Evolutionary conservation across 2,329 filamentous ascomycete genomes (phyloP), one percentile per base, ranked within the genome.

Genomic region (Penicillium sp.): DNA sequence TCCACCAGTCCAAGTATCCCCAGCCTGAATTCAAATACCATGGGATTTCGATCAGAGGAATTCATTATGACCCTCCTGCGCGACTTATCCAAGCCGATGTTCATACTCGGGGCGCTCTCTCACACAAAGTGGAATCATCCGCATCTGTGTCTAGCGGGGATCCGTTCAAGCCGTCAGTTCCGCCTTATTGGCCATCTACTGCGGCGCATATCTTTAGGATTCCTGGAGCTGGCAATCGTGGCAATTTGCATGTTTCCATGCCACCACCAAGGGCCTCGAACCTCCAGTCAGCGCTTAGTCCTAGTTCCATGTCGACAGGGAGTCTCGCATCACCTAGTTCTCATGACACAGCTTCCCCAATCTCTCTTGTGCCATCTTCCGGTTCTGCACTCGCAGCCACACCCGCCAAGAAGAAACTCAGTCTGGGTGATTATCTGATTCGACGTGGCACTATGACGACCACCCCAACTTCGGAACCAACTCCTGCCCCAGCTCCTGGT

Each of bases 321-420:
- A 64, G 65, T 7, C 38, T 70, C 8, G 65, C 70, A 45, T 72
- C 70, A 17, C 69, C 69, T 8, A 68, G 65, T 13, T 62, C 62
- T 41, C 54, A 68, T n/a, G 69, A 72, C 38, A 59, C 68, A 19
- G 33, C 66, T 15, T 61, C 66, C 6, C 68, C 70, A 36, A 64
- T 61, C 36, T 49, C 59, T 38, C 27, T 42, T 23, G 41, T 65
- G 9, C 65, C 70, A 27, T 56, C 67, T 25, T 62, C 69, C 12
- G 63, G 67, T 6, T 64, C 71, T 41, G 60, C 73, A 9, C 70
- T 75, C 8, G 75, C 76, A n/a, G 75, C 79, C 27, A 80, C 77
- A 62, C 79, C 79, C 3, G 73, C 76, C 19, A 80, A 81, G 67
- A 82, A 81, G 66, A 81, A 81, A 60, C 71, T 81, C 48, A 81